phyloP scores from a whole-genome alignment of 208 protist genomes.

The Crithidia bombi region DNA sequence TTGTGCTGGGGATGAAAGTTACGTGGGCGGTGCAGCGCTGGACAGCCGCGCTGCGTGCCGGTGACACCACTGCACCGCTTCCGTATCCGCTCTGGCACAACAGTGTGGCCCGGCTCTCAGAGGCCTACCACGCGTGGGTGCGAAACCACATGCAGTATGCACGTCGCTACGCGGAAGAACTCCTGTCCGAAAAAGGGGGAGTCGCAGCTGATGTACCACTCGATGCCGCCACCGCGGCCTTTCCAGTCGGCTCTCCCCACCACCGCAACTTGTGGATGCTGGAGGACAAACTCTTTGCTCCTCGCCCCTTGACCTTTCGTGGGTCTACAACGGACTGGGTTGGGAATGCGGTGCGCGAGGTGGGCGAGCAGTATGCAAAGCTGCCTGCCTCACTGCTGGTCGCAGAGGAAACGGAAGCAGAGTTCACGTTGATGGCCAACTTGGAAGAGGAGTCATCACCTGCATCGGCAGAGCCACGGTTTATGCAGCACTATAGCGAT shows the following conservation, averaged over 20 bases:
- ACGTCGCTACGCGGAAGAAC: not conserved
- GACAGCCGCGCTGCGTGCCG: slow-evolving; percentile 12
- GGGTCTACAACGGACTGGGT: slow-evolving; percentile 49
- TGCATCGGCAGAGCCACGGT: no score
- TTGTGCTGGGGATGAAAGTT: slow-evolving; percentile 39
- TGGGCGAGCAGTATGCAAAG: slow-evolving; percentile 17
- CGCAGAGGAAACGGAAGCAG: not conserved
- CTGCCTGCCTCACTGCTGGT: not conserved
- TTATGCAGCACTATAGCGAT: no score
- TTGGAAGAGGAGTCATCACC: not conserved
- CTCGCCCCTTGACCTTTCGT: slow-evolving; percentile 23
- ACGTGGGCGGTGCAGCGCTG: slow-evolving; percentile 47
- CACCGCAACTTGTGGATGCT: slow-evolving; percentile 15
- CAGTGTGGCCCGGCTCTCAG: not conserved
- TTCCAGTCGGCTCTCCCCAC: no score
- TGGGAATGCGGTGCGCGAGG: slow-evolving; percentile 36
- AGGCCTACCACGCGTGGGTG: not conserved
- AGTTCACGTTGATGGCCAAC: not conserved
- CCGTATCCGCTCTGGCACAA: slow-evolving; percentile 9
- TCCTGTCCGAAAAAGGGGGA: not conserved
- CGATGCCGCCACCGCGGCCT: no score
- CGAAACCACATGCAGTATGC: not conserved
- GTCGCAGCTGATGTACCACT: no score
- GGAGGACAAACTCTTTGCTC: slow-evolving; percentile 31
- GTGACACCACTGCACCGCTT: not conserved